These are phyloP conservation scores for Paecilomyces variotii DNA, from an alignment of 2,329 filamentous ascomycete species.

Conservation along the genomic window DNA sequence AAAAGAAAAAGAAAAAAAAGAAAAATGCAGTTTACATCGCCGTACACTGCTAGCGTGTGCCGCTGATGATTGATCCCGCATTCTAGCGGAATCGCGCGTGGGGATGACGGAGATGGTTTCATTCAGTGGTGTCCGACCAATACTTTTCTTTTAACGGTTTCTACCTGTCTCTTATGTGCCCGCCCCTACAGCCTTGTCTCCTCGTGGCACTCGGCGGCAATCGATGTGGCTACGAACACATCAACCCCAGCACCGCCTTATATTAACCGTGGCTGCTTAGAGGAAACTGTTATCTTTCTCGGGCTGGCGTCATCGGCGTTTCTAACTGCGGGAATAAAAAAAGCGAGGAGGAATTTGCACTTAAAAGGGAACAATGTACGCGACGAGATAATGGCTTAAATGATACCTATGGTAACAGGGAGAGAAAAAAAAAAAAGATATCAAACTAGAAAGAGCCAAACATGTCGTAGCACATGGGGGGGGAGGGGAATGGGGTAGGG, in stretches of 20 bases:
- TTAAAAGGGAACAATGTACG: neutral
- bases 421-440: neutral
- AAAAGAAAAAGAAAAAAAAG: too few relatives aligned
- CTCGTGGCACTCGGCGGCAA: neutral
- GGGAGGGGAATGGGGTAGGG: too few relatives aligned
- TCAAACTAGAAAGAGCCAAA: neutral
- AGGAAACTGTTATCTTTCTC: neutral
- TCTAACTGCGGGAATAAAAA: neutral
- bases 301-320: neutral
- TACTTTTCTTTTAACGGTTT: neutral
- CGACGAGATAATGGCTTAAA: neutral
- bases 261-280: neutral
- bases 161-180: neutral
- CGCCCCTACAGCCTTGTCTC: neutral
- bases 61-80: neutral
- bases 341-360: neutral
- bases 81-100: neutral
- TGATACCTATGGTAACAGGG: neutral
- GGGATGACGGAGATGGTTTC: neutral
- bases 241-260: neutral
- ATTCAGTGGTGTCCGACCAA: conserved; percentile 1
- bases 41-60: neutral
- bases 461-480: neutral
- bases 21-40: neutral
- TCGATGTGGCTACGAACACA: neutral